phyloP scores from a whole-genome alignment of 164 flowering plant genomes.

The Amborella trichopoda region DNA sequence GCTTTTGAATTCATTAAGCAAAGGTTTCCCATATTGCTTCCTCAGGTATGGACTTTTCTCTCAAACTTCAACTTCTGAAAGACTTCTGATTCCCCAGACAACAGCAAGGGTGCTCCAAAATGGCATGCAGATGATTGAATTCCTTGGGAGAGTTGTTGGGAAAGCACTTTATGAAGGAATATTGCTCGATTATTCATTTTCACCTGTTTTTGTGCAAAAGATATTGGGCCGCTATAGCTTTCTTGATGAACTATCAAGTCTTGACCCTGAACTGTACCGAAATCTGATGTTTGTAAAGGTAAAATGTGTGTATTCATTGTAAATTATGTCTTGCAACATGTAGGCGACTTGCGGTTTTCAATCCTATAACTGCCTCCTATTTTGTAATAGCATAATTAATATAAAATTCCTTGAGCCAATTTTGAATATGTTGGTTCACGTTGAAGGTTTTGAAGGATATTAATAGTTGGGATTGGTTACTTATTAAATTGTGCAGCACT shows the following conservation, averaged over 20 bases:
- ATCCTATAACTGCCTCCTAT: no score
- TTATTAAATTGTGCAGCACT: no score
- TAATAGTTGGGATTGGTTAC: no score
- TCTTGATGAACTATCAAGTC: constrained; percentile 90
- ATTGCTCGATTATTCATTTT: constrained; percentile 87
- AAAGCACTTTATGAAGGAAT: constrained; percentile 99
- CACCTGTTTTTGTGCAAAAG: constrained; percentile 94
- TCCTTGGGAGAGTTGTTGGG: constrained; percentile 96
- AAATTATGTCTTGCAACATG: no score
- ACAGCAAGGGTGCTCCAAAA: constrained; percentile 71
- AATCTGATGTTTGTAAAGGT: constrained; percentile 97
- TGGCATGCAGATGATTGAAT: constrained; percentile 91
- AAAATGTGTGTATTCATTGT: no score
- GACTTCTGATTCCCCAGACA: constrained; percentile 74
- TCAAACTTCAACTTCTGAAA: constrained; percentile 80
- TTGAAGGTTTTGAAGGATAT: no score
- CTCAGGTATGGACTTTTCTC: constrained; percentile 80
- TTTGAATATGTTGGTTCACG: no score
- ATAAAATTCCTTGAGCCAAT: no score
- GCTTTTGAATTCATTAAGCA: no score
- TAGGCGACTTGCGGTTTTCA: no score
- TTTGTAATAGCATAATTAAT: no score
- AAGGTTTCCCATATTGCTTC: no score
- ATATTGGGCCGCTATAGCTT: constrained; percentile 97
- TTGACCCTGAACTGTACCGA: constrained; percentile 93